Evolutionary conservation across 176 grass and related monocot species (phyloP).

Genomic region (Olyra latifolia): DNA sequence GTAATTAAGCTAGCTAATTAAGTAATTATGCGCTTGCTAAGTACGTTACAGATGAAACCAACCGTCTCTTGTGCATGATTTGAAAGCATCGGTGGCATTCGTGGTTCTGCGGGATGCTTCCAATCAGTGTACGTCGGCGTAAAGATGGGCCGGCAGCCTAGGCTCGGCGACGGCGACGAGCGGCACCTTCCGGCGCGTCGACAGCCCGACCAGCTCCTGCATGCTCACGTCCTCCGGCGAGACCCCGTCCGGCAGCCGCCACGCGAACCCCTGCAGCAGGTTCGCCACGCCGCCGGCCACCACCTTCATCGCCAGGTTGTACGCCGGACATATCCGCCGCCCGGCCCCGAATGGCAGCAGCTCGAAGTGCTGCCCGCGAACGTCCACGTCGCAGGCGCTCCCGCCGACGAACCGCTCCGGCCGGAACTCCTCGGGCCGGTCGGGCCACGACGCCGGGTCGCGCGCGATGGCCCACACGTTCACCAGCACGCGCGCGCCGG

Average conservation of each 20-base stretch:
- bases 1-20: too few relatives aligned
- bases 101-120: too few relatives aligned
- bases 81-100: too few relatives aligned
- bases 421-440: slow-evolving; percentile 50
- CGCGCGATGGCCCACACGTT: slow-evolving; percentile 64
- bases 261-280: slow-evolving; percentile 55
- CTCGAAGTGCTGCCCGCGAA: slow-evolving; percentile 55
- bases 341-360: slow-evolving; percentile 64
- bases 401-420: slow-evolving; percentile 45
- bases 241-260: slow-evolving; percentile 46
- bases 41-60: too few relatives aligned
- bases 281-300: slow-evolving; percentile 47
- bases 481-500: slow-evolving; percentile 47
- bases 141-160: slow-evolving; percentile 40
- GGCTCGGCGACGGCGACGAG: slow-evolving; percentile 46
- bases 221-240: slow-evolving; percentile 41
- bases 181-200: slow-evolving; percentile 41
- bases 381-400: slow-evolving; percentile 30
- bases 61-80: too few relatives aligned
- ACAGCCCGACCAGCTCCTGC: slow-evolving; percentile 42
- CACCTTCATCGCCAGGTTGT: slow-evolving; percentile 55
- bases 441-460: slow-evolving; percentile 57
- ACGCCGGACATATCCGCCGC: slow-evolving; percentile 61
- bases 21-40: too few relatives aligned
- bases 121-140: neutral